phyloP scores from a whole-genome alignment of 441 rosid genomes.

The Erodium chrysanthum region DNA sequence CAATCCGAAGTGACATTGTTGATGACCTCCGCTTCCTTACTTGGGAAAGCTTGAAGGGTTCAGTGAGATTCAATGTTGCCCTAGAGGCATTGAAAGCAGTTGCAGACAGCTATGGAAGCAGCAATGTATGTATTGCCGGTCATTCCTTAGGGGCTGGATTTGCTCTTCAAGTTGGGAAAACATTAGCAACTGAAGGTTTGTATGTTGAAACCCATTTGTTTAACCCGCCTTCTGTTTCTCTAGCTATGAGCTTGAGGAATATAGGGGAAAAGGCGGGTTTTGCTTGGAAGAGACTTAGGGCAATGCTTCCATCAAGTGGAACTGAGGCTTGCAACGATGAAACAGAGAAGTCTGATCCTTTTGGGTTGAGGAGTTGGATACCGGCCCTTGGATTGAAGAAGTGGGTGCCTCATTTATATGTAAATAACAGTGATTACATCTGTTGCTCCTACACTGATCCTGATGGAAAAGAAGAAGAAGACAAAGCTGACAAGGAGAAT shows the following conservation, averaged over 20 bases:
- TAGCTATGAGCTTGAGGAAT: constrained; percentile 73
- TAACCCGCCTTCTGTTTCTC: constrained; percentile 74
- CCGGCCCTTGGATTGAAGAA: constrained; percentile 24
- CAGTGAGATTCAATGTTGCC: constrained; percentile 65
- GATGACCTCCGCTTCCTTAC: constrained; percentile 90
- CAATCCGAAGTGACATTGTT: constrained; percentile 67
- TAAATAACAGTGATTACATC: constrained; percentile 80
- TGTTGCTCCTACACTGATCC: constrained; percentile 68
- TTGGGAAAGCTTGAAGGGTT: constrained; percentile 93
- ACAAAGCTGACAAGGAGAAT: constrained; percentile 42
- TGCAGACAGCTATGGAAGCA: constrained; percentile 57
- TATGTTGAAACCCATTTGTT: constrained; percentile 78
- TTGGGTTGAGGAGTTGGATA: constrained; percentile 58
- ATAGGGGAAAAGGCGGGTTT: constrained; percentile 63
- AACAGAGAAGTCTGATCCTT: constrained; percentile 20
- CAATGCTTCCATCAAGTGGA: constrained; percentile 61
- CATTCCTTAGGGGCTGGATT: constrained; percentile 93
- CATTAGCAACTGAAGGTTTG: constrained; percentile 70
- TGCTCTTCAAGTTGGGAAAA: constrained; percentile 80
- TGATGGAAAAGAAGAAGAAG: constrained; percentile 24
- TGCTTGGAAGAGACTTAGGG: constrained; percentile 62
- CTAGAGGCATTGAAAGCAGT: constrained; percentile 47
- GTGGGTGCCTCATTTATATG: constrained; percentile 85
- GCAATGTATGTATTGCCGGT: constrained; percentile 66
- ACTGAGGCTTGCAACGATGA: constrained; percentile 17